Evolutionary conservation across 2,329 filamentous ascomycete genomes (phyloP).

Genomic region (Fusarium sp.): DNA sequence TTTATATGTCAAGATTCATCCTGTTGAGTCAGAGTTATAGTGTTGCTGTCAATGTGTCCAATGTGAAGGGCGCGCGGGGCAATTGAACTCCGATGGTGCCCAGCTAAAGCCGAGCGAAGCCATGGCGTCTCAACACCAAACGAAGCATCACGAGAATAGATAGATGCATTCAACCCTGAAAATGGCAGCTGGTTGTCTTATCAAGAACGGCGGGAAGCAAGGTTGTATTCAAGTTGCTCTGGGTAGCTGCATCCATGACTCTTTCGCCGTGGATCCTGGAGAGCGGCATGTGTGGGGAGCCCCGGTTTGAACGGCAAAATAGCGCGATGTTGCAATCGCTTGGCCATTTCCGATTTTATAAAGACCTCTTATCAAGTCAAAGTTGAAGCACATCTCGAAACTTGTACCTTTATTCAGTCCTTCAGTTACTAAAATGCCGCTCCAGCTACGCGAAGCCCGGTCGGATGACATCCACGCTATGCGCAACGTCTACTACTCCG

Average conservation of each 20-base stretch:
- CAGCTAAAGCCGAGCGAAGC: background rate
- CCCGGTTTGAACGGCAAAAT: background rate
- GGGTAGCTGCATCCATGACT: background rate
- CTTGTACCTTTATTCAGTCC: background rate
- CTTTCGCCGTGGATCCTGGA: background rate
- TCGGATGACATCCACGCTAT: conserved; percentile 55
- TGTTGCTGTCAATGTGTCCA: conserved; percentile 26
- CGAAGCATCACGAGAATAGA: background rate
- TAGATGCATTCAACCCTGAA: too few relatives aligned
- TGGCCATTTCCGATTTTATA: background rate
- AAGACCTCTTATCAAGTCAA: background rate
- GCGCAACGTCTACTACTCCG: conserved; percentile 57
- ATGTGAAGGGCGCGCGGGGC: conserved; percentile 35
- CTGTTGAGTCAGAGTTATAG: background rate
- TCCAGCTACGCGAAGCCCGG: conserved; percentile 53
- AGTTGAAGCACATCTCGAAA: background rate
- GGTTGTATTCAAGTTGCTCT: background rate
- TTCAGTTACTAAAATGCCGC: conserved; percentile 29
- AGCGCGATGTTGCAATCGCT: background rate
- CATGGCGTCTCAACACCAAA: background rate
- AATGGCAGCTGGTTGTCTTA: background rate
- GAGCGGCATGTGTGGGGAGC: conserved; percentile 10
- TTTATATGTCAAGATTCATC: background rate
- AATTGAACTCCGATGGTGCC: background rate
- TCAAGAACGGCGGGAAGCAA: background rate